These are phyloP conservation scores for Neophaeococcomyces mojaviensis DNA, from an alignment of 2,329 filamentous ascomycete species.

Conservation along the genomic window DNA sequence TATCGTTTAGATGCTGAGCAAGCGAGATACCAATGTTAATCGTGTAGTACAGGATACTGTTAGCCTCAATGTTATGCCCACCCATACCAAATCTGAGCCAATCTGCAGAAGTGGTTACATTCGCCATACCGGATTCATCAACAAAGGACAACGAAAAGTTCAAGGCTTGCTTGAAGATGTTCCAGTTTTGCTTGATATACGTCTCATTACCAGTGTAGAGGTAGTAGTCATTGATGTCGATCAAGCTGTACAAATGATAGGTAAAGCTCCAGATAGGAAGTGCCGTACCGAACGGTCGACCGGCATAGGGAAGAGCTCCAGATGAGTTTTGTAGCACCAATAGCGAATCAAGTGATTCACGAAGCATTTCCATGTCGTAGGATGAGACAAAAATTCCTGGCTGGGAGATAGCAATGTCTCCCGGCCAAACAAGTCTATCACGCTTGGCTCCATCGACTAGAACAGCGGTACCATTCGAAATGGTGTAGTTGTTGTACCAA, in stretches of 20 bases:
- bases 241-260: slow-evolving; percentile 47
- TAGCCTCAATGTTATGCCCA: slow-evolving; percentile 42
- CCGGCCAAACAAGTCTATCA: slow-evolving; percentile 49
- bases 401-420: slow-evolving; percentile 53
- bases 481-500: slow-evolving; percentile 15
- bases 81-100: slow-evolving; percentile 47
- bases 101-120: slow-evolving; percentile 38
- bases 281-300: slow-evolving; percentile 33
- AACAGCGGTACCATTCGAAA: slow-evolving; percentile 26
- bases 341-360: slow-evolving; percentile 43
- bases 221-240: slow-evolving; percentile 40
- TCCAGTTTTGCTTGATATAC: slow-evolving; percentile 38
- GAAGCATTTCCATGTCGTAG: slow-evolving; percentile 44
- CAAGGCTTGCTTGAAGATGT: slow-evolving; percentile 36
- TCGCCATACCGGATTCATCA: slow-evolving; percentile 38
- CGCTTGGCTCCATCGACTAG: slow-evolving; percentile 36
- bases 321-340: slow-evolving; percentile 40
- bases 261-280: slow-evolving; percentile 39
- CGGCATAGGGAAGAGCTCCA: slow-evolving; percentile 46
- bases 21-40: slow-evolving; percentile 23
- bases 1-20: slow-evolving; percentile 21
- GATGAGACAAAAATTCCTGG: slow-evolving; percentile 50
- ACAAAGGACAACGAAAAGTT: slow-evolving; percentile 36
- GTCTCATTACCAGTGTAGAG: slow-evolving; percentile 34
- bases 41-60: slow-evolving; percentile 37